Evolutionary conservation across 345 rosid genomes (phyloP).

Genomic region (Euclidium syriacum): DNA sequence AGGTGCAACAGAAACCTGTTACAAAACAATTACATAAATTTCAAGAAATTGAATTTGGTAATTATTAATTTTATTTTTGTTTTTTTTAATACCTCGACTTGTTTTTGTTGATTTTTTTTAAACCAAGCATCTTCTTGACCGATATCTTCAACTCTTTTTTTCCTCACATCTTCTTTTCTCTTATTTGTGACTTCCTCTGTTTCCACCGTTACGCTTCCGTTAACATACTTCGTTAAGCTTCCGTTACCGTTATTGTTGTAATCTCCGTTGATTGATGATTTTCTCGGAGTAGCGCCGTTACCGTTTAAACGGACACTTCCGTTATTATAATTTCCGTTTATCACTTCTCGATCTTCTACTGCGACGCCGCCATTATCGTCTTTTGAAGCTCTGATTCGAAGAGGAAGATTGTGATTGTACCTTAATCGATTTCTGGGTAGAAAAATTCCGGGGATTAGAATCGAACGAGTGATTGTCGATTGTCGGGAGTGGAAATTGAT

Average conservation of each 20-base stretch:
- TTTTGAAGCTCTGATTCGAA: conserved; percentile 41
- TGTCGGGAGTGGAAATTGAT: conserved; percentile 41
- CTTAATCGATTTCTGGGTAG: conserved; percentile 11
- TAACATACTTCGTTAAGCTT: conserved; percentile 59
- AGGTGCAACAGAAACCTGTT: conserved; percentile 91
- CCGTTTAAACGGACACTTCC: conserved; percentile 35
- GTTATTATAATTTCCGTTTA: conserved; percentile 34
- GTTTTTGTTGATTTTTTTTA: conserved; percentile 39
- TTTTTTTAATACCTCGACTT: conserved; percentile 53
- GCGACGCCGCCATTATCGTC: conserved; percentile 44
- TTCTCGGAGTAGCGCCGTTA: conserved; percentile 28
- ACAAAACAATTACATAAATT: conserved; percentile 1
- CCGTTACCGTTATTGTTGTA: conserved; percentile 41
- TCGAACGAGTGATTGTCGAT: conserved; percentile 15
- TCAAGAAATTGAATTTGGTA: not conserved
- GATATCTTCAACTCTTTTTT: conserved; percentile 86
- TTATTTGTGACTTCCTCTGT: conserved; percentile 17
- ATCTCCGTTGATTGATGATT: conserved; percentile 12
- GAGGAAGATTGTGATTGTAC: not conserved
- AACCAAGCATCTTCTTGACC: conserved; percentile 99
- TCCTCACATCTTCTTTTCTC: conserved; percentile 59
- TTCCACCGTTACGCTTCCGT: conserved; percentile 26
- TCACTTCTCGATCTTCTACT: conserved; percentile 50
- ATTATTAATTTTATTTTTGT: too few species aligned
- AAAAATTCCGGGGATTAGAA: conserved; percentile 28